Base-by-base conservation (phyloP, 1,139 yeast genomes). In the Spencermartinsiella ligniputridi region DNA sequence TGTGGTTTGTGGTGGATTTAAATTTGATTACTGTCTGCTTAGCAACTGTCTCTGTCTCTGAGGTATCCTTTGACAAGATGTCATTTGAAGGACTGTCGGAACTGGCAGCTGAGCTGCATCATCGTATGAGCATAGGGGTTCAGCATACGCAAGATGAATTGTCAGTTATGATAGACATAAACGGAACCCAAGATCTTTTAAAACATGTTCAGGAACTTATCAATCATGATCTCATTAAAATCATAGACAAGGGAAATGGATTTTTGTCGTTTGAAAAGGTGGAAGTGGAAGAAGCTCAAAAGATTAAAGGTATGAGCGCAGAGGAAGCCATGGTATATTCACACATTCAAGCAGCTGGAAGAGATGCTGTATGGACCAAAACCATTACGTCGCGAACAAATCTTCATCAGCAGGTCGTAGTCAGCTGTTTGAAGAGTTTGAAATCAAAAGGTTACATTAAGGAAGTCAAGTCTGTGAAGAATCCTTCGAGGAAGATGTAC, bases 281-380 rank as follows among this genome's bases (percentile, higher is more conserved):
- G 0, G 46, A 62, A 1, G 47, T 52, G 18, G 59, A 60, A 12
- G 66, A 63, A 25, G 70, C 71, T 9, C 56, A 54, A 19, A 55
- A 57, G 58, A 78, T 85, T 52, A 72, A 81, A 30, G 75, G 78
- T 35, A 88, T 92, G 96, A 63, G 76, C 13, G 79, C 81, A 17
- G 99, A 94, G 58, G 98, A 94, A 65, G 84, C 92, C 29, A 80
- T 92, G 78, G 85, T 92, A 32, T 94, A 90, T 62, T 81, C 92
- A 0, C 82, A 88, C 60, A 92, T 92, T 53, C 96, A 87, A 60
- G 95, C 95, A 0, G 78, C 96, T 5, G 96, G 94, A 2, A 76
- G 97, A 62, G 97, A 90, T 64, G 97, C 97, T 40, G 68, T 70
- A 33, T 92, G 98, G 98, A 87, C 96, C 15, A 89, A 89, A 66